These are phyloP conservation scores for Aurantiochytrium sp. DNA, from an alignment of 108 stramenopile species.

Conservation along the genomic window DNA sequence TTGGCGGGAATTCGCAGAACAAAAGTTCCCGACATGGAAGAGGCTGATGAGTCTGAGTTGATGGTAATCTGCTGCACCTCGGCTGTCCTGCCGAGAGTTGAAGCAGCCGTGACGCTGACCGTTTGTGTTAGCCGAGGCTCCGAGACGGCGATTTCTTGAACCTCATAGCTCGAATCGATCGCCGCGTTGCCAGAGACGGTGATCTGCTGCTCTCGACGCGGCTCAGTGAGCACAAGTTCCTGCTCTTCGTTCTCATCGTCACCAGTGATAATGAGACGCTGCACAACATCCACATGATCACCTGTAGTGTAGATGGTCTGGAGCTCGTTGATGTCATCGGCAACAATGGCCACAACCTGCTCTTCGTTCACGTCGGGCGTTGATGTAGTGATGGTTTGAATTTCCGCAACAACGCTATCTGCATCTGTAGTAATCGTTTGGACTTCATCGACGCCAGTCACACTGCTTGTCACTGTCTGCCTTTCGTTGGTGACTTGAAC, in stretches of 20 bases:
- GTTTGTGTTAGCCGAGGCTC: not conserved
- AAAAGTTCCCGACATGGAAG: not conserved
- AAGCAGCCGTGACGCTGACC: not conserved
- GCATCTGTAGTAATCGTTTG: conserved; percentile 68
- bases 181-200: not conserved
- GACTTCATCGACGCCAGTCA: conserved; percentile 68
- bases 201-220: not conserved
- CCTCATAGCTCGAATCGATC: not conserved
- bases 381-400: conserved; percentile 67
- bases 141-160: not conserved
- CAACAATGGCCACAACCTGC: conserved; percentile 53
- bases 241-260: not conserved
- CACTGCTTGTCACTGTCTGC: conserved; percentile 57
- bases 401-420: conserved; percentile 65
- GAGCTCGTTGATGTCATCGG: conserved; percentile 64
- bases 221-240: not conserved
- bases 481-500: conserved; percentile 68
- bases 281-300: conserved; percentile 59
- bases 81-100: not conserved
- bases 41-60: no score
- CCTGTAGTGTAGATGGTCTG: conserved; percentile 45
- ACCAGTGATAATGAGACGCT: conserved; percentile 28
- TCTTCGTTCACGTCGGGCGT: conserved; percentile 66
- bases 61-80: not conserved
- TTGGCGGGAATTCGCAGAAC: not conserved